Percentiles rank a stretch among this genome's conserved stretches.
These are phyloP conservation scores for Euryodendron excelsum DNA, from an alignment of 148 eudicot species.

Conservation along the genomic window DNA sequence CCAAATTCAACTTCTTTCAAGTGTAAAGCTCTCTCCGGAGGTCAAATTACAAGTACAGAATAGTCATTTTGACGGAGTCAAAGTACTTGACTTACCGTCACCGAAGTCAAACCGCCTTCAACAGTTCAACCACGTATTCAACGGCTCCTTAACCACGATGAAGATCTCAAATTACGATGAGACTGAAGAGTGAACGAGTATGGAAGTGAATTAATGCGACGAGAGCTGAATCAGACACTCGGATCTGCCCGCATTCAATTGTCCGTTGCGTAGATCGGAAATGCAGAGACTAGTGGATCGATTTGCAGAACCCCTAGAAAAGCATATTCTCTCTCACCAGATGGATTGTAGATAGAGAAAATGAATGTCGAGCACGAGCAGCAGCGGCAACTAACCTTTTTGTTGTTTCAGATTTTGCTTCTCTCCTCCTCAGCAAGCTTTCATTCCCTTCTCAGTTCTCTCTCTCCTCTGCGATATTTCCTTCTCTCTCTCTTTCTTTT, in stretches of 20 bases:
- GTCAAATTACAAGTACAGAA: not conserved
- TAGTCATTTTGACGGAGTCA: not conserved
- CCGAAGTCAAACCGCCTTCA: constrained; percentile 15
- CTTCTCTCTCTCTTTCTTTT: not conserved
- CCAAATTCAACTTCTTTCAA: constrained; percentile 11
- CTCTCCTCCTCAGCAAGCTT: not conserved
- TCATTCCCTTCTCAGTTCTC: not conserved
- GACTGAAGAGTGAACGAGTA: not conserved
- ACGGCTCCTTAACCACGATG: not conserved
- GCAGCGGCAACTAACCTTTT: no score
- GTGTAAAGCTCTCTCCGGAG: not conserved
- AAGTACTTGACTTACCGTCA: constrained; percentile 14
- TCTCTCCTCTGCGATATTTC: not conserved
- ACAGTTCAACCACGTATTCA: not conserved
- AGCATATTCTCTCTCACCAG: constrained; percentile 1
- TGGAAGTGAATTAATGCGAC: constrained; percentile 1
- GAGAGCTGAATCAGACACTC: not conserved
- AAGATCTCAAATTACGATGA: not conserved
- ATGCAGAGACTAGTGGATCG: constrained; percentile 12
- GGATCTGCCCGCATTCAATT: constrained; percentile 7
- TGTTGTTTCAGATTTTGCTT: not conserved
- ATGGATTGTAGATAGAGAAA: constrained; percentile 10
- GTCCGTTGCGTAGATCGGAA: constrained; percentile 4
- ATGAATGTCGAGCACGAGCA: no score
- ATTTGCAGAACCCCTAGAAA: not conserved